phyloP scores from a whole-genome alignment of 2,329 filamentous ascomycete genomes.

The Penicillium sp. region DNA sequence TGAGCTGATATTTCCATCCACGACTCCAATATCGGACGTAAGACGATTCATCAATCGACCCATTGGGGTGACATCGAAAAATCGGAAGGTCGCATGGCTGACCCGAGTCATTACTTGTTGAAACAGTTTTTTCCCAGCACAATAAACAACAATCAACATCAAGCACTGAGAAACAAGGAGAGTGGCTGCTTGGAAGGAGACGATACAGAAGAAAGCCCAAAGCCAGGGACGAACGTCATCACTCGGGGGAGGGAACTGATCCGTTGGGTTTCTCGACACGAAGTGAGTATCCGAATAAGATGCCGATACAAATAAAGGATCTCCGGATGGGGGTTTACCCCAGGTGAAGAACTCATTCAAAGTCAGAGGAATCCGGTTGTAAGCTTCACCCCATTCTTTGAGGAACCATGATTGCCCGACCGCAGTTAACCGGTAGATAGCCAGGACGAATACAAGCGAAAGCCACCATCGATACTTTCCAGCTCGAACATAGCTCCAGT shows the following conservation, averaged over 20 bases:
- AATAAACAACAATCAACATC: slow-evolving; percentile 77
- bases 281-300: slow-evolving; percentile 20
- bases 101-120: slow-evolving; percentile 72
- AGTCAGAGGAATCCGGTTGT: slow-evolving; percentile 44
- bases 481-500: slow-evolving; percentile 84
- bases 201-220: slow-evolving; percentile 69
- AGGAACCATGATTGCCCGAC: slow-evolving; percentile 78
- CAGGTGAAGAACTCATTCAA: slow-evolving; percentile 20
- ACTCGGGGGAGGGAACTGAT: slow-evolving; percentile 67
- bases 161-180: slow-evolving; percentile 67
- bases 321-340: slow-evolving; percentile 10
- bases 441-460: slow-evolving; percentile 65
- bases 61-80: slow-evolving; percentile 87
- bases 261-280: slow-evolving; percentile 32
- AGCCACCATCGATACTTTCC: slow-evolving; percentile 77
- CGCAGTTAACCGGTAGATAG: slow-evolving; percentile 65
- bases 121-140: slow-evolving; percentile 77
- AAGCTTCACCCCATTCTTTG: slow-evolving; percentile 84
- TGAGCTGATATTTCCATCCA: slow-evolving; percentile 81
- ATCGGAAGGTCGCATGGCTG: slow-evolving; percentile 80
- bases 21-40: slow-evolving; percentile 85
- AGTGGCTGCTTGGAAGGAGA: slow-evolving; percentile 61
- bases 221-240: slow-evolving; percentile 76
- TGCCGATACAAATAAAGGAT: slow-evolving; percentile 3
- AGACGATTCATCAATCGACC: slow-evolving; percentile 90